A percentile compares a stretch with the other conserved stretches of the same genome.
phyloP scores from a whole-genome alignment of 768 basidiomycete species.

The Agaricus bisporus region DNA sequence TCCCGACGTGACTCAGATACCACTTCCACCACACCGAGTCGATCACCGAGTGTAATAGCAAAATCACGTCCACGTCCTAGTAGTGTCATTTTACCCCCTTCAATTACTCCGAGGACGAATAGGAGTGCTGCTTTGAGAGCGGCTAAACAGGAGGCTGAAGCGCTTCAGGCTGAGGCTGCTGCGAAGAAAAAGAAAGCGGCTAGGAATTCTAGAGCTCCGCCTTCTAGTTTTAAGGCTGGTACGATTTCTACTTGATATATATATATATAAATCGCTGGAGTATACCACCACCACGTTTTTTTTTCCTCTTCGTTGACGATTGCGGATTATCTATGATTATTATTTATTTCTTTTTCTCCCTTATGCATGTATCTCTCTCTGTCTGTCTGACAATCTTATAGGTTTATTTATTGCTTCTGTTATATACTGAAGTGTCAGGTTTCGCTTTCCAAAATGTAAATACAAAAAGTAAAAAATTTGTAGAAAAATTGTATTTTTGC shows the following conservation, averaged over 20 bases:
- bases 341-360: not conserved
- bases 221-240: slow-evolving; percentile 35
- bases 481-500: not conserved
- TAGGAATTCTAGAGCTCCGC: slow-evolving; percentile 24
- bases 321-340: not conserved
- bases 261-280: too few species aligned
- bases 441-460: not conserved
- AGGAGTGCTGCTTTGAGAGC: slow-evolving; percentile 66
- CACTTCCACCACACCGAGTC: not conserved
- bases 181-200: slow-evolving; percentile 28
- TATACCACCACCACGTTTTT: not conserved
- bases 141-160: slow-evolving; percentile 59
- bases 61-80: slow-evolving; percentile 48
- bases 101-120: slow-evolving; percentile 66
- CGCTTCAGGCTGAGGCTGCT: slow-evolving; percentile 35
- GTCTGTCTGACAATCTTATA: not conserved
- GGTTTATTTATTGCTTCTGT: not conserved
- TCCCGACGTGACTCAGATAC: not conserved
- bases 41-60: slow-evolving; percentile 14
- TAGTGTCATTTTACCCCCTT: slow-evolving; percentile 49
- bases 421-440: too few species aligned
- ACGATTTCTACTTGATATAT: slow-evolving; percentile 15
- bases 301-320: not conserved
- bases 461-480: not conserved
- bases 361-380: not conserved